Conservation (phyloP, 179 eudicot genomes). For the Spinacia oleracea region DNA sequence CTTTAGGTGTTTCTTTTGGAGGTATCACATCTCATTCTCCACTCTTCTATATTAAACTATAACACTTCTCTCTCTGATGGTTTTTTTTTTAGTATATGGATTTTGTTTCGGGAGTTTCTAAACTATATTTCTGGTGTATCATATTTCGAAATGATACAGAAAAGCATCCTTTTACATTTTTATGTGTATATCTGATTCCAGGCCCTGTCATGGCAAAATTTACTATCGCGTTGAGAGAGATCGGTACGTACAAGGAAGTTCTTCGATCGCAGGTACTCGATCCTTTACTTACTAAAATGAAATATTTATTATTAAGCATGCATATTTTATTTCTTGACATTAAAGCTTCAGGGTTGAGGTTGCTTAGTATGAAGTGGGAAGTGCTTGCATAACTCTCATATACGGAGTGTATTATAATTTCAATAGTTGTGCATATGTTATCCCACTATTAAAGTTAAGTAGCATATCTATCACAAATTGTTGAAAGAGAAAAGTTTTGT, state of each 20-base stretch:
- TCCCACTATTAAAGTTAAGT: neutral
- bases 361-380: neutral
- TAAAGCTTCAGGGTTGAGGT: neutral
- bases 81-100: neutral
- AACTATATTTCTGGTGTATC: neutral
- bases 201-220: constrained; percentile 89
- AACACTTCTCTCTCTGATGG: neutral
- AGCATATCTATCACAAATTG: neutral
- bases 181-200: constrained; percentile 24
- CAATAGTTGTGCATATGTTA: neutral
- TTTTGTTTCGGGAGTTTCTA: neutral
- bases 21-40: constrained; percentile 43
- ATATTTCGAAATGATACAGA: neutral
- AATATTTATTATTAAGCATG: neutral
- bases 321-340: neutral
- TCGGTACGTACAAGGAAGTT: constrained; percentile 89
- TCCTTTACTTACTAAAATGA: neutral
- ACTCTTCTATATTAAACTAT: neutral
- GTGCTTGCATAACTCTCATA: neutral
- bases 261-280: constrained; percentile 82
- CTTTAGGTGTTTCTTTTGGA: constrained; percentile 70
- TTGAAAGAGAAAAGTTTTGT: neutral
- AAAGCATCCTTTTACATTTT: neutral
- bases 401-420: neutral
- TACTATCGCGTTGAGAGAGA: constrained; percentile 75